Conservation (phyloP, 208 protist species). For the Acanthamoeba sp. region DNA sequence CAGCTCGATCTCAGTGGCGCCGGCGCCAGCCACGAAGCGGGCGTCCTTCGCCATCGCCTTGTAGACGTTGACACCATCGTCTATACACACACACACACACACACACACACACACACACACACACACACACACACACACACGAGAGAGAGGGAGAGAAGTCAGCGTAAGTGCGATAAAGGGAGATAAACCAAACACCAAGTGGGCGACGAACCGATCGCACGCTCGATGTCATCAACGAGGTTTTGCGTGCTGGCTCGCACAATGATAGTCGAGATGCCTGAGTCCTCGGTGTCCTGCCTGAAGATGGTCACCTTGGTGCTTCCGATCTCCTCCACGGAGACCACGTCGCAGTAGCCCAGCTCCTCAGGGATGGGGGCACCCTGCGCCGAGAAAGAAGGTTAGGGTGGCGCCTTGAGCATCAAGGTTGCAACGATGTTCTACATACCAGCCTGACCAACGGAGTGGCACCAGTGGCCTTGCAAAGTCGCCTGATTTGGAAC, state of each 20-base stretch:
- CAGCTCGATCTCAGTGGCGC: slow-evolving; percentile 98
- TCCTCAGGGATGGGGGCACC: slow-evolving; percentile 94
- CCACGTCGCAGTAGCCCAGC: slow-evolving; percentile 95
- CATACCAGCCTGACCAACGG: slow-evolving; percentile 93
- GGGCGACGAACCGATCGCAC: slow-evolving; percentile 87
- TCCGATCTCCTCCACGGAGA: slow-evolving; percentile 97
- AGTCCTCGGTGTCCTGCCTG: slow-evolving; percentile 90
- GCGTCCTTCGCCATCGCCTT: slow-evolving; percentile 93
- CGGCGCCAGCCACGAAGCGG: slow-evolving; percentile 97
- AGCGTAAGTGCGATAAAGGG: neutral
- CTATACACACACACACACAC: slow-evolving; percentile 81
- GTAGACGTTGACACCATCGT: slow-evolving; percentile 99
- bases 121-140: too few relatives aligned
- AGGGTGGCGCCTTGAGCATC: neutral
- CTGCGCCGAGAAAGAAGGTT: neutral
- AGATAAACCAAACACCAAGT: neutral
- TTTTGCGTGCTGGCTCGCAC: slow-evolving; percentile 98
- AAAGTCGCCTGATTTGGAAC: slow-evolving; percentile 99
- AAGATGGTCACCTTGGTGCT: slow-evolving; percentile 96
- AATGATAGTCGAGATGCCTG: slow-evolving; percentile 96
- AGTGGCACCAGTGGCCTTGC: slow-evolving; percentile 96
- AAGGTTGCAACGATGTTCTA: neutral
- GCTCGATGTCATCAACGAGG: slow-evolving; percentile 97
- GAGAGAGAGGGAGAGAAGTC: too few relatives aligned
- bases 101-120: too few relatives aligned